These are phyloP conservation scores for Penstemon newberryi DNA, from an alignment of 257 asterid species.

Conservation along the genomic window DNA sequence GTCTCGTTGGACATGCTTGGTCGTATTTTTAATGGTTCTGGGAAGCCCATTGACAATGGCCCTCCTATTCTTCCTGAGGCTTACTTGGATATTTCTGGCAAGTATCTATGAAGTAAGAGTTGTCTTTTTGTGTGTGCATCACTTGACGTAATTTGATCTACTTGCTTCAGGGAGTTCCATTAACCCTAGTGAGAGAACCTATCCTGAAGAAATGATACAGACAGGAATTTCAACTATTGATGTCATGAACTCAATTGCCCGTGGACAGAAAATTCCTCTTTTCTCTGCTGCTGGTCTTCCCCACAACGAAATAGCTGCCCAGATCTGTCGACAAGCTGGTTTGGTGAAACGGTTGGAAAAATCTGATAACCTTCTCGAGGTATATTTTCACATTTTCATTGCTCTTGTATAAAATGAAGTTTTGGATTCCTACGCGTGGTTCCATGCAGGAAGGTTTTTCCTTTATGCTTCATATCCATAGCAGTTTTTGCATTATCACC, in stretches of 20 bases:
- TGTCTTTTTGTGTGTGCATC: not conserved
- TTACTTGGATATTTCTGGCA: constrained; percentile 95
- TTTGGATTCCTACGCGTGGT: not conserved
- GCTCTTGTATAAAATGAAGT: not conserved
- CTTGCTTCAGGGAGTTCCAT: constrained; percentile 84
- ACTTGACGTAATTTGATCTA: constrained; percentile 26
- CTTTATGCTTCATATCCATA: not conserved
- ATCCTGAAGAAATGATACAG: constrained; percentile 98
- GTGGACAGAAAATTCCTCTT: constrained; percentile 97
- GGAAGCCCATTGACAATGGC: constrained; percentile 94
- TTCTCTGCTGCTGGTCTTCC: constrained; percentile 99
- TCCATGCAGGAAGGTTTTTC: not conserved
- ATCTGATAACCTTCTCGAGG: constrained; percentile 85
- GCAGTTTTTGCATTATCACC: not conserved
- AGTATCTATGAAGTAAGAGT: constrained; percentile 32
- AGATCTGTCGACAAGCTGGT: constrained; percentile 99
- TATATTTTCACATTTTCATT: constrained; percentile 26
- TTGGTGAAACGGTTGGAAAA: constrained; percentile 92
- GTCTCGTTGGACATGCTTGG: constrained; percentile 73
- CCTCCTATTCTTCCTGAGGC: constrained; percentile 99
- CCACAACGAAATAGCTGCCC: constrained; percentile 98
- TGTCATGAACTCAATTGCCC: constrained; percentile 97
- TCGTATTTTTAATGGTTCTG: constrained; percentile 68
- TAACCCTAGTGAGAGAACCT: constrained; percentile 98
- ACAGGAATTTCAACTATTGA: constrained; percentile 97